phyloP scores from a whole-genome alignment of 2,329 filamentous ascomycete species.

The Aspergillus carbonarius region DNA sequence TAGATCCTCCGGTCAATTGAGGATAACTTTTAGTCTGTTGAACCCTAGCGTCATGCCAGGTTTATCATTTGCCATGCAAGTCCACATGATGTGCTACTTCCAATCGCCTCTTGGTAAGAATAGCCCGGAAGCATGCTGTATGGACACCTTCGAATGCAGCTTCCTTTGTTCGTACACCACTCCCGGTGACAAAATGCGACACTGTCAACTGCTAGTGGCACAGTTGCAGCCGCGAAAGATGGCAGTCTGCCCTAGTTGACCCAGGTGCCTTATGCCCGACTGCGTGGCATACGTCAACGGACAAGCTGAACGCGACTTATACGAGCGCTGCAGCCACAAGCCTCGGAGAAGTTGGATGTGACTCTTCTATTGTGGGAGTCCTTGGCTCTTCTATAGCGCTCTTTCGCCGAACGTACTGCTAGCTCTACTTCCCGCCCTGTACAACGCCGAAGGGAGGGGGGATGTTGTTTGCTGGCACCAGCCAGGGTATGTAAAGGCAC shows the following conservation, averaged over 20 bases:
- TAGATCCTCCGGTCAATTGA: no score
- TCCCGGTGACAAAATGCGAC: background rate
- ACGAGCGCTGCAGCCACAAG: background rate
- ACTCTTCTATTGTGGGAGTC: background rate
- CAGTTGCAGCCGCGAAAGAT: background rate
- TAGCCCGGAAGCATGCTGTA: background rate
- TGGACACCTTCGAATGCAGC: background rate
- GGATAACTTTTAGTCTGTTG: no score
- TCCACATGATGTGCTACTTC: background rate
- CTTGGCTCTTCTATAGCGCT: background rate
- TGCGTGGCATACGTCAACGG: background rate
- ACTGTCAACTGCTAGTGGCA: background rate
- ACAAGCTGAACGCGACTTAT: background rate
- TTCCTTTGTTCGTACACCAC: background rate
- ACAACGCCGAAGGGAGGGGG: background rate
- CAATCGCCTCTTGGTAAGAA: background rate
- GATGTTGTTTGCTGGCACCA: constrained; percentile 5
- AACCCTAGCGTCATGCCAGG: background rate
- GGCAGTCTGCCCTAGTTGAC: background rate
- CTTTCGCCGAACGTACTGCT: no score
- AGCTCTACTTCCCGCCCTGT: background rate
- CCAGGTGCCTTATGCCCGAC: background rate
- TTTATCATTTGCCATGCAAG: background rate
- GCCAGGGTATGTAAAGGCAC: background rate
- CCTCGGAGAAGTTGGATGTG: background rate